These are phyloP conservation scores for Hyaloscypha bicolor DNA, from an alignment of 495 filamentous ascomycete genomes.

Conservation along the genomic window DNA sequence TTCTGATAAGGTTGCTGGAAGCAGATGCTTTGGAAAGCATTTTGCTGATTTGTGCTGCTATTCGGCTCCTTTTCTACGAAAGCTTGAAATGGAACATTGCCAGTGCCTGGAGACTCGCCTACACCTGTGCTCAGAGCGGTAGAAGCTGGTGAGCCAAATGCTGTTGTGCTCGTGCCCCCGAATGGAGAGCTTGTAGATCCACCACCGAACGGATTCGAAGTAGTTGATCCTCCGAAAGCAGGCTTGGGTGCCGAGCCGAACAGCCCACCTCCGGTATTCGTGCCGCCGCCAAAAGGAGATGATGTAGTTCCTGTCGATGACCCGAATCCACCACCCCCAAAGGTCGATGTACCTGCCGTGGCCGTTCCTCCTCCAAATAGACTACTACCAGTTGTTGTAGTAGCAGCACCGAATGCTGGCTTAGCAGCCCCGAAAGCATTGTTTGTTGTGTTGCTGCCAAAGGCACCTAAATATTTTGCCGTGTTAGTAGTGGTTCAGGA, in stretches of 20 bases:
- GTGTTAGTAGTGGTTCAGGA: conserved; percentile 21
- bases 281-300: conserved; percentile 41
- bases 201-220: conserved; percentile 45
- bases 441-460: conserved; percentile 23
- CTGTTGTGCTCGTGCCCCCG: conserved; percentile 32
- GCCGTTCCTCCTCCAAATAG: conserved; percentile 51
- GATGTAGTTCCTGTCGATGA: conserved; percentile 32
- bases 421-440: conserved; percentile 34
- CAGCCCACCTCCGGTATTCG: conserved; percentile 43
- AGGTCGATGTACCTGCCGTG: conserved; percentile 42
- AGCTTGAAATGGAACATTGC: conserved; percentile 69
- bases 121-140: conserved; percentile 42
- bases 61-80: conserved; percentile 79
- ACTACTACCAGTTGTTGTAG: conserved; percentile 36
- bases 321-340: conserved; percentile 56
- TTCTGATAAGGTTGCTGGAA: conserved; percentile 87
- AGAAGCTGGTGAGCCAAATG: conserved; percentile 48
- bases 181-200: conserved; percentile 33
- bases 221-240: conserved; percentile 48
- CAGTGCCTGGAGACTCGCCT: conserved; percentile 67
- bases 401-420: conserved; percentile 30
- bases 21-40: conserved; percentile 83
- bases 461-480: conserved; percentile 23
- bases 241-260: conserved; percentile 45
- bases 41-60: conserved; percentile 53